These are phyloP conservation scores for Petunia secreta DNA, from an alignment of 257 asterid genomes.

Conservation along the genomic window DNA sequence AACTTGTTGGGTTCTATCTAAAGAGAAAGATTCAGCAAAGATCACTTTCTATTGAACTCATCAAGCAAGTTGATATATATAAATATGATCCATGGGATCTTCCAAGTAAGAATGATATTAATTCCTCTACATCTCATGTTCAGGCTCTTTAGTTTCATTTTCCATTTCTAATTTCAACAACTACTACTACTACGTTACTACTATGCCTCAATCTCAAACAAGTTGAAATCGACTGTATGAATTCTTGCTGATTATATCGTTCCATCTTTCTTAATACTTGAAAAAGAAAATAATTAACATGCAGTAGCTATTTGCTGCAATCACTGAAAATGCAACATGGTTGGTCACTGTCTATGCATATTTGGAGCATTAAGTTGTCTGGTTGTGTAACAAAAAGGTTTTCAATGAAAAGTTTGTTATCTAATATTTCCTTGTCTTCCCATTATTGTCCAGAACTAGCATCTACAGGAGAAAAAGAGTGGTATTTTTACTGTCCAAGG, in stretches of 20 bases:
- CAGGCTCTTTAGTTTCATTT: background rate
- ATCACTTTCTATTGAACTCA: conserved; percentile 68
- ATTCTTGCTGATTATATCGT: too few relatives aligned
- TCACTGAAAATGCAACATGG: background rate
- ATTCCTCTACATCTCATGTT: background rate
- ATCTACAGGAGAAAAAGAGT: conserved; percentile 79
- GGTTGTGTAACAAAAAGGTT: background rate
- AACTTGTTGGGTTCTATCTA: conserved; percentile 74
- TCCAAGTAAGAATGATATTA: conserved; percentile 58
- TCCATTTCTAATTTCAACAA: background rate
- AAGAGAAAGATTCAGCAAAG: conserved; percentile 68
- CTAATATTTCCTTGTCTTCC: background rate
- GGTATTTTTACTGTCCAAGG: conserved; percentile 92
- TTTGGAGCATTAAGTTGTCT: background rate
- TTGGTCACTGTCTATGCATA: background rate
- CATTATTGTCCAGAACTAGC: conserved; percentile 55
- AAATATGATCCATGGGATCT: conserved; percentile 94
- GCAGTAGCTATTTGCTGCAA: background rate
- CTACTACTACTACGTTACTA: too few relatives aligned
- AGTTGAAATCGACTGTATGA: too few relatives aligned
- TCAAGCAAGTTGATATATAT: conserved; percentile 84
- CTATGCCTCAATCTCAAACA: too few relatives aligned
- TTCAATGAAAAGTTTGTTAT: background rate
- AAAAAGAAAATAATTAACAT: background rate
- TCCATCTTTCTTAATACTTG: background rate